Conservation (phyloP, 257 asterid genomes). For the Lavandula angustifolia region DNA sequence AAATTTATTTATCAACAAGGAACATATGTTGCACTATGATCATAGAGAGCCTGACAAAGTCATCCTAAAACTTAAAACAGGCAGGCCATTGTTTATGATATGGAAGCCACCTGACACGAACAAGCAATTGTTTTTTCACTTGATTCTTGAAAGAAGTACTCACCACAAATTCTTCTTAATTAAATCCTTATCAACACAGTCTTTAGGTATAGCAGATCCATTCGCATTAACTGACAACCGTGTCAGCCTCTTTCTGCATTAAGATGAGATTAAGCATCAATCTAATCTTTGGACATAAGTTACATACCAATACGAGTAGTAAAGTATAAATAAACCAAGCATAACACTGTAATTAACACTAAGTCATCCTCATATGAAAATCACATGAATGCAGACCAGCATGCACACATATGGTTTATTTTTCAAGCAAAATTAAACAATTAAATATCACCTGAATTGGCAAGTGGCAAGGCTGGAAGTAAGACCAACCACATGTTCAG, state of each 20-base stretch:
- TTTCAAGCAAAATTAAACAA: slow-evolving; percentile 19
- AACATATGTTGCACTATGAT: neutral
- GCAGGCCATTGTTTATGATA: neutral
- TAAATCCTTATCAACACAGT: slow-evolving; percentile 65
- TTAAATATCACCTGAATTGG: slow-evolving; percentile 64
- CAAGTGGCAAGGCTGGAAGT: slow-evolving; percentile 92
- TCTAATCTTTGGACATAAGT: neutral
- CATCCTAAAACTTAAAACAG: slow-evolving; percentile 9
- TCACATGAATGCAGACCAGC: slow-evolving; percentile 9
- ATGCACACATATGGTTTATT: neutral
- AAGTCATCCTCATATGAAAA: slow-evolving; percentile 4
- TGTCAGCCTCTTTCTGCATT: slow-evolving; percentile 71
- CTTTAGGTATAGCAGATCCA: slow-evolving; percentile 76
- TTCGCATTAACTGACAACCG: slow-evolving; percentile 88
- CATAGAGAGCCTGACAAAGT: neutral
- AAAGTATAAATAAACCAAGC: slow-evolving; percentile 9
- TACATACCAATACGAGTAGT: slow-evolving; percentile 9
- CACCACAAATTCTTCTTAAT: slow-evolving; percentile 82
- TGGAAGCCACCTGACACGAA: slow-evolving; percentile 8
- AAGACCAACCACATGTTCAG: slow-evolving; percentile 90
- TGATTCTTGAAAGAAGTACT: slow-evolving; percentile 28
- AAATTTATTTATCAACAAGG: neutral
- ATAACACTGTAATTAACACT: neutral
- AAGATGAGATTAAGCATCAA: slow-evolving; percentile 21
- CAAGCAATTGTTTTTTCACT: slow-evolving; percentile 2